Percentiles rank a stretch among this genome's conserved stretches.
phyloP scores from a whole-genome alignment of 2,329 filamentous ascomycete genomes.

The Ascochyta rabiei region DNA sequence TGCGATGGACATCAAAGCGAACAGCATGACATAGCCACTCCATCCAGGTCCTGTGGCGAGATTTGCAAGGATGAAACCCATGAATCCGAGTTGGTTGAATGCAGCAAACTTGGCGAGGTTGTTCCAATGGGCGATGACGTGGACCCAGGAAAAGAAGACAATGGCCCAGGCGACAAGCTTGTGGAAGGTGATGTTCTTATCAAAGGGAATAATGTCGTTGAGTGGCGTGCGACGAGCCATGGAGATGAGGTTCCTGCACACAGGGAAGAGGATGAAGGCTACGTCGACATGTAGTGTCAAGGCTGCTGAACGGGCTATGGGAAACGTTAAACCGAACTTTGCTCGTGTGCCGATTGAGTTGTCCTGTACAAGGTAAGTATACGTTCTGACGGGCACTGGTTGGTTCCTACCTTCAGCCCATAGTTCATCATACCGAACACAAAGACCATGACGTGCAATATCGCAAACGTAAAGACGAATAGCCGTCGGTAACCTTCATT shows the following conservation, averaged over 20 bases:
- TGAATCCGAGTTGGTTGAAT: constrained; percentile 77
- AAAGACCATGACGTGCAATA: constrained; percentile 78
- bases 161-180: constrained; percentile 86
- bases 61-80: constrained; percentile 78
- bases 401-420: constrained; percentile 63
- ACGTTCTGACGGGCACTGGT: not conserved
- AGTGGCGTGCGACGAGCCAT: constrained; percentile 79
- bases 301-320: constrained; percentile 76
- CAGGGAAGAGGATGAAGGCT: constrained; percentile 77
- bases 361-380: constrained; percentile 50
- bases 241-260: constrained; percentile 84
- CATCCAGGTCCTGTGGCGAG: constrained; percentile 81
- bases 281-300: constrained; percentile 82
- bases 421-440: constrained; percentile 82
- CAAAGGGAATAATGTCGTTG: constrained; percentile 86
- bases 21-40: constrained; percentile 85
- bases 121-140: constrained; percentile 86
- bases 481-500: constrained; percentile 84
- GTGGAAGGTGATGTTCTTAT: constrained; percentile 90
- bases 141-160: constrained; percentile 85
- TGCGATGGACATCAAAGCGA: constrained; percentile 78
- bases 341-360: constrained; percentile 69
- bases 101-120: constrained; percentile 80
- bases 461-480: constrained; percentile 78
- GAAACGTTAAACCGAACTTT: constrained; percentile 76